Evolutionary conservation across 2,329 filamentous ascomycete genomes (phyloP).

Genomic region (Stemphylium beticola): DNA sequence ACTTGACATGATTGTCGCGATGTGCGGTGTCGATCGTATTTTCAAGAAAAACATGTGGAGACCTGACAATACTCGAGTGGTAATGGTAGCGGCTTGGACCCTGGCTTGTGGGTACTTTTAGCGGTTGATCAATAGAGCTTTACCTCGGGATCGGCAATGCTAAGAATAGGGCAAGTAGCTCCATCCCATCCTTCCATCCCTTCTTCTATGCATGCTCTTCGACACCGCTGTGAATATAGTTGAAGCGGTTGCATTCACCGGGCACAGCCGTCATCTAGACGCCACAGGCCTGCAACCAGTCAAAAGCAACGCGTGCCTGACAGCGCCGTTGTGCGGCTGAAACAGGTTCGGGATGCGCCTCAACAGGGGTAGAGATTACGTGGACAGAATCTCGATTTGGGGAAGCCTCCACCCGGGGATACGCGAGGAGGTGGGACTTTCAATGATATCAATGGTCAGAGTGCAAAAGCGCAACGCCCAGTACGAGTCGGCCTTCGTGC

Average conservation of each 20-base stretch:
- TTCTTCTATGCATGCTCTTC: neutral
- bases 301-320: conserved; percentile 8
- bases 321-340: conserved; percentile 6
- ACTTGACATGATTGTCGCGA: neutral
- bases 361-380: conserved; percentile 18
- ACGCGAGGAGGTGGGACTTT: conserved; percentile 3
- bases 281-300: conserved; percentile 12
- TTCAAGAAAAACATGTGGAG: neutral
- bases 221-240: neutral
- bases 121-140: conserved; percentile 8
- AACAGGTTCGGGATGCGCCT: conserved; percentile 8
- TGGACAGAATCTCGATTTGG: conserved; percentile 9
- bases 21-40: neutral
- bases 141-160: conserved; percentile 8
- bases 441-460: neutral
- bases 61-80: neutral
- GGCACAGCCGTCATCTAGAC: neutral
- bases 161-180: conserved; percentile 6
- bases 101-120: conserved; percentile 5
- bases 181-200: neutral
- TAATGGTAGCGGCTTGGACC: conserved; percentile 5
- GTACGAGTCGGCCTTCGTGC: neutral
- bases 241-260: neutral
- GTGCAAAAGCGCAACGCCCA: neutral
- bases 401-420: conserved; percentile 5